Percentiles rank a stretch among this genome's conserved stretches.
phyloP scores from a whole-genome alignment of 2,329 filamentous ascomycete species.

The Hortaea werneckii region DNA sequence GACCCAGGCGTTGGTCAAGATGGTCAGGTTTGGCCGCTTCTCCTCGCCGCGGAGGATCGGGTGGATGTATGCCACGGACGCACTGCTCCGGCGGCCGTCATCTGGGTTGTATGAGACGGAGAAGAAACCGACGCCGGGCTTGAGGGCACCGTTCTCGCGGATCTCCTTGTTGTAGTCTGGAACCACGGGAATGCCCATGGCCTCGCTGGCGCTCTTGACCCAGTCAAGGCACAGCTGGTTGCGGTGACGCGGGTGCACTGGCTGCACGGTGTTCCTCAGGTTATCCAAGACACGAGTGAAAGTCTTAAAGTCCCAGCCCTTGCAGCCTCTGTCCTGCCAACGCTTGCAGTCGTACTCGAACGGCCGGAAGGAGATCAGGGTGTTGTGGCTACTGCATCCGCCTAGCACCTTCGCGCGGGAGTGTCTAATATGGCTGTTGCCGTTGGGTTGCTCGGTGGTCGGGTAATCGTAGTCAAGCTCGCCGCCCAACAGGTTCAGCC shows the following conservation, averaged over 20 bases:
- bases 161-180: slow-evolving; percentile 84
- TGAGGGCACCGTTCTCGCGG: slow-evolving; percentile 58
- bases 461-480: slow-evolving; percentile 87
- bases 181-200: slow-evolving; percentile 70
- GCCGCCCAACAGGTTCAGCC: slow-evolving; percentile 74
- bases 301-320: slow-evolving; percentile 77
- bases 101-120: slow-evolving; percentile 87
- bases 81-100: slow-evolving; percentile 71
- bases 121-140: slow-evolving; percentile 77
- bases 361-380: slow-evolving; percentile 82
- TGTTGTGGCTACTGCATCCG: slow-evolving; percentile 90
- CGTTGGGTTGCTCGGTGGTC: slow-evolving; percentile 80
- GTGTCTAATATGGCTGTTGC: slow-evolving; percentile 86
- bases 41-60: slow-evolving; percentile 78
- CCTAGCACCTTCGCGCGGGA: slow-evolving; percentile 86
- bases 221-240: slow-evolving; percentile 90
- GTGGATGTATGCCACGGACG: slow-evolving; percentile 86
- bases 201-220: slow-evolving; percentile 68
- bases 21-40: slow-evolving; percentile 70
- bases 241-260: slow-evolving; percentile 72
- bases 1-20: slow-evolving; percentile 83
- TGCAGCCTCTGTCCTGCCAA: slow-evolving; percentile 73
- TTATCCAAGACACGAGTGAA: slow-evolving; percentile 75
- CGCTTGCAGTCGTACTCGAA: slow-evolving; percentile 80
- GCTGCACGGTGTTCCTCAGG: slow-evolving; percentile 81